Base-by-base conservation (phyloP, 805 yeast genomes). In the Yamadazyma philogaea region DNA sequence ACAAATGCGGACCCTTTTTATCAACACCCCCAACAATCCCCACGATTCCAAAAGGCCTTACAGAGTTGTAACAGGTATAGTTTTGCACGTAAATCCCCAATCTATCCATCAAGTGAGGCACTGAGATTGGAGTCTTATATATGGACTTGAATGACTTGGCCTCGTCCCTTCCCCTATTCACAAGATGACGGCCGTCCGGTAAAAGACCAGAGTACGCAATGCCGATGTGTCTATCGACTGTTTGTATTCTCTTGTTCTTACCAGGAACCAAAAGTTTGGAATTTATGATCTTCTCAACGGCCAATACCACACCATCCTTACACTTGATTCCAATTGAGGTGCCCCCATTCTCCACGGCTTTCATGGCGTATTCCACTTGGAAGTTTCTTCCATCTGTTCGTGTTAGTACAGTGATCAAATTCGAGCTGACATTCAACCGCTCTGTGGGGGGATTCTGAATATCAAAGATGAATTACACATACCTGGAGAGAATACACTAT, bases 321-420 rank as follows among this genome's bases (percentile, higher is more conserved):
- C 86, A 88, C 61, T 87, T 86, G 61, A 93, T 83, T 31, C 97
- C 99, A 54, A 93, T 75, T 16, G 97, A 82, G 0, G 99, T 93
- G 8, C 96, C 95, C 38, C 96, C 96, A 57, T 89, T 90, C 65
- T 93, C 99, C 2, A 91, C 98, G 1, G 99, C 99, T 61, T 93
- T 93, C 56, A 85, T 77, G 24, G 99, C 99, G 58, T 93, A 93
- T 65, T 93, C 99, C 15, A 93, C 99, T 66, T 93, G 99, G 72
- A 93, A 93, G 64, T 87, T 87, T 70, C 96, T 78, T 31, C 96
- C 96, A 62, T 88, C 96, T 47, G 31, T 65, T 8, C 17, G 70
- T 61, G 66, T 75, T 69, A 58, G 77, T 75, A 59, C 55, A 35
- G 27, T 36, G 28, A 30, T 18, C 14, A 10, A n/a, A n/a, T 11